Evolutionary conservation across 1,139 yeast species (phyloP), one percentile per base, ranked within the genome.

Genomic region (Eremothecium coryli): DNA sequence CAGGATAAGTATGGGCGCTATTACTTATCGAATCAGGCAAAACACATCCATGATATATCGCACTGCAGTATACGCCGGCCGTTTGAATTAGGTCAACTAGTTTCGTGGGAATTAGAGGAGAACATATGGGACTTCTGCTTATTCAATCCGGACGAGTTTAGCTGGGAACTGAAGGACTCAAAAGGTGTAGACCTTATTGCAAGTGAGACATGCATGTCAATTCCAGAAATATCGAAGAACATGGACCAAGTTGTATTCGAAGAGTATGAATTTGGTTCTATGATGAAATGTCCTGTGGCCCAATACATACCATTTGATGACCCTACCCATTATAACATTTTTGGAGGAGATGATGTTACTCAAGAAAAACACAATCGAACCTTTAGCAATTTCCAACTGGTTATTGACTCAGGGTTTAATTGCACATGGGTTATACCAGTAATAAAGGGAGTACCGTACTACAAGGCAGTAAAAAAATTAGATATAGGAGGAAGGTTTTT

Each of bases 241-340:
- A 80, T 86, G 18, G 98, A 90, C 56, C 95, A 88, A 59, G 81
- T 90, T 1, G 72, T 93, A 2, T 88, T 93, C 62, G 99, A 93
- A 58, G 98, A 93, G 52, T 90, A 79, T 50, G 94, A 85, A 6
- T 82, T 90, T 52, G 68, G 67, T 21, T 72, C 75, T 25, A 35
- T 64, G 29, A 64, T 66, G 26, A 62, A 63, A 39, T 53, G 61
- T 2, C 69, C 78, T 0, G 71, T 85, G 0, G 79, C 78, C 1
- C 71, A 81, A 1, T 66, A 82, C 39, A 73, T 80, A 0, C 94
- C 95, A 1, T 60, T 58, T 28, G 42, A 45, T 25, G 40, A 46
- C 23, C 48, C 47, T 13, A 38, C 43, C 9, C 40, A 37, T n/a
- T 38, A 32, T 4, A 35, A 39, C 10, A 16, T 23, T n/a, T 27